A percentile compares a stretch with the other conserved stretches of the same genome.
These are phyloP conservation scores for Cruciata laevipes DNA, from an alignment of 257 asterid genomes.

Conservation along the genomic window DNA sequence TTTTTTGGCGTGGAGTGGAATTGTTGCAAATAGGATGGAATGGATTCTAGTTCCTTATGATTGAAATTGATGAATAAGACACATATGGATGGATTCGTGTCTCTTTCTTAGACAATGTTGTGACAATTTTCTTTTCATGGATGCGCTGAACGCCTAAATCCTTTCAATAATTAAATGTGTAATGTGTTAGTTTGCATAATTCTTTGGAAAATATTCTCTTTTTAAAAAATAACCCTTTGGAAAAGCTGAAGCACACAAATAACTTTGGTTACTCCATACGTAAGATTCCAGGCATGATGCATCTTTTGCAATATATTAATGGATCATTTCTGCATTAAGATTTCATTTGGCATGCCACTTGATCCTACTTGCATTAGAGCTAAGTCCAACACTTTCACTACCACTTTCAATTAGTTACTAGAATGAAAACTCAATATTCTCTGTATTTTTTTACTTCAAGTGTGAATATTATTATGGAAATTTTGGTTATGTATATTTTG, in stretches of 20 bases:
- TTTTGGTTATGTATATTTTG: too few species aligned
- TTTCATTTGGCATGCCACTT: not conserved
- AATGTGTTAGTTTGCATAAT: too few species aligned
- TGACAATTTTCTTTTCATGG: constrained; percentile 16
- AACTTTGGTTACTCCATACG: not conserved
- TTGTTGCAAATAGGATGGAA: constrained; percentile 23
- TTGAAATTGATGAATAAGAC: constrained; percentile 9
- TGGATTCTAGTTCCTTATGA: constrained; percentile 31
- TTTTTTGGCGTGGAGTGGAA: constrained; percentile 14
- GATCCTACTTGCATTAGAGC: too few species aligned
- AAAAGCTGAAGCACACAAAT: not conserved
- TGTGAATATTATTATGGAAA: too few species aligned
- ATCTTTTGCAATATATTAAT: not conserved
- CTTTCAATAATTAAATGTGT: not conserved
- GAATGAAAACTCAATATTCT: too few species aligned
- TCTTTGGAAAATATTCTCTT: not conserved
- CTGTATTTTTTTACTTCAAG: too few species aligned
- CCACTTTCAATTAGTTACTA: too few species aligned
- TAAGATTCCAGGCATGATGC: not conserved
- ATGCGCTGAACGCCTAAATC: not conserved
- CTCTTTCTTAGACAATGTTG: constrained; percentile 23
- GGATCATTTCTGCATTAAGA: not conserved
- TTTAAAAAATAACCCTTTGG: not conserved
- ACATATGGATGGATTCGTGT: constrained; percentile 18
- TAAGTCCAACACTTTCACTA: too few species aligned